Base-by-base conservation (phyloP, 2,329 filamentous ascomycete genomes). In the Fusarium sp. region DNA sequence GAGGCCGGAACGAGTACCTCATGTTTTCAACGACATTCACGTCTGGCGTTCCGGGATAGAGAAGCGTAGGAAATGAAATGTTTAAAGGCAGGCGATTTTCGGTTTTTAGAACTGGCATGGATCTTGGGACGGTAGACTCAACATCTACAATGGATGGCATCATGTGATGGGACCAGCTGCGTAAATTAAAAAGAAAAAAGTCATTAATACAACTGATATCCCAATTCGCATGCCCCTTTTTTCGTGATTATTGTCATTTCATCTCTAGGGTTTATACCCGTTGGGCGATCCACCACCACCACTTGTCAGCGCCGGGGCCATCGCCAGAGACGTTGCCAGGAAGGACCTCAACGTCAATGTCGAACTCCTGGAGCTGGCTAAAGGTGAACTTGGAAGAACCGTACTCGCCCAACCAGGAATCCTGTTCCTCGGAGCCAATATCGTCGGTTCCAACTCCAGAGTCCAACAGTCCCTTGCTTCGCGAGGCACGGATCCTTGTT, bases 261-360 rank as follows among this genome's bases (percentile, higher is more conserved):
- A 11, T 27, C 8, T 4, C 2, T 9, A 5, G 18, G 4, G 6
- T 20, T 64, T 65, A 75, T 68, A 73, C 54, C 25, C 90, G 88
- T 76, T 90, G 86, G 2, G 90, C 92, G 76, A 98, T 90, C 95
- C 95, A 98, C 74, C 87, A 87, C 88, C 93, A 97, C 94, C 95
- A 97, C 78, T 88, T 90, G 61, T 91, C 89, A 31, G 93, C 89
- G 25, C 90, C 90, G n/a, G 89, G 84, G 9, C 86, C 89, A 58
- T 91, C 87, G 76, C 78, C 87, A 77, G 78, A 82, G 67, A 90
- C 88, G 79, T 89, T 94, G 9, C 94, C 95, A 0, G 91, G 91
- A 13, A 91, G 76, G 4, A 97, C 89, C 44, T 92, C 89, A 8
- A 98, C 87, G 38, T 89, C 87, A 18, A 96, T 85, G 57, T 93